Evolutionary conservation across 768 basidiomycete species (phyloP).

Genomic region (Hemileccinum impolitum): DNA sequence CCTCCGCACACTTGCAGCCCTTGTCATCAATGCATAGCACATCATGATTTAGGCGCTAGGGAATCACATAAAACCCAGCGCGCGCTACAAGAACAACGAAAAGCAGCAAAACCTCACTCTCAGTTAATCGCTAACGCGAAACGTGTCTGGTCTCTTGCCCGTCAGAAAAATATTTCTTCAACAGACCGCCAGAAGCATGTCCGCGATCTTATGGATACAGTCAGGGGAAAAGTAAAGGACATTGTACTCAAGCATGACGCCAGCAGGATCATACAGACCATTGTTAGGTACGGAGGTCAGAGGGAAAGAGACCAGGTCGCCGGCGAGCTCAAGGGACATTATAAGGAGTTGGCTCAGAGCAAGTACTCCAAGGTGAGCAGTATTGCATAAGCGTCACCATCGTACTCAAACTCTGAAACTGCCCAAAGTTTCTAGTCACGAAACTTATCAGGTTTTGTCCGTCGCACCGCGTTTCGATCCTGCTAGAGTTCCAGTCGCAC

Average conservation of each 20-base stretch:
- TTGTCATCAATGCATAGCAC: conserved; percentile 1
- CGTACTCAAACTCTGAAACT: background rate
- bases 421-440: conserved; percentile 65
- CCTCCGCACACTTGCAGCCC: conserved; percentile 2
- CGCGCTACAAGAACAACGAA: conserved; percentile 61
- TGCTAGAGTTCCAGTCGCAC: conserved; percentile 73
- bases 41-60: conserved; percentile 51
- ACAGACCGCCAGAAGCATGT: conserved; percentile 75
- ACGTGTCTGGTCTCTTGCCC: conserved; percentile 70
- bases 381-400: background rate
- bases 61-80: conserved; percentile 76
- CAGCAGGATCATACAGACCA: conserved; percentile 76
- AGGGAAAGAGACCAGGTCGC: conserved; percentile 79
- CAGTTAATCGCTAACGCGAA: conserved; percentile 68
- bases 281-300: conserved; percentile 78
- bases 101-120: conserved; percentile 76
- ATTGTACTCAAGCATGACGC: conserved; percentile 92
- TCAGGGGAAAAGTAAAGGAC: conserved; percentile 80
- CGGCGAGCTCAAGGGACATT: conserved; percentile 76
- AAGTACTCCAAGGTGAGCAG: conserved; percentile 82
- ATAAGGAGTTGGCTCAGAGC: conserved; percentile 72
- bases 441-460: conserved; percentile 80
- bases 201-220: conserved; percentile 66
- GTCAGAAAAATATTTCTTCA: conserved; percentile 65
- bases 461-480: conserved; percentile 67